These are phyloP conservation scores for Eucalyptus brandiana DNA, from an alignment of 345 rosid genomes.

Conservation along the genomic window DNA sequence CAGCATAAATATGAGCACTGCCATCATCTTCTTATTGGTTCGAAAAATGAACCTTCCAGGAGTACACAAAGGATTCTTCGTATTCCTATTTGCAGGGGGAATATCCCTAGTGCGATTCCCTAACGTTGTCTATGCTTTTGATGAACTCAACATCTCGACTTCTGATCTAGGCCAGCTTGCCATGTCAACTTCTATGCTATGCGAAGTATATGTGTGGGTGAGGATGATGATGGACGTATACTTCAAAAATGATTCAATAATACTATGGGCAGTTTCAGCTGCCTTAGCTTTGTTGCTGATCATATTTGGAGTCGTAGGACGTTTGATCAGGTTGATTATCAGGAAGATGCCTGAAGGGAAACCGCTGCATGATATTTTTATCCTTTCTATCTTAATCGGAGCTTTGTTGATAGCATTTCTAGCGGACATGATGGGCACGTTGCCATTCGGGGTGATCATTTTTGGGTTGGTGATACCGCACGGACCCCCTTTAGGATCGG, in stretches of 20 bases:
- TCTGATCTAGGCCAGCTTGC: conserved; percentile 14
- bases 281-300: background rate
- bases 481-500: background rate
- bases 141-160: conserved; percentile 14
- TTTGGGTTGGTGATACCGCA: background rate
- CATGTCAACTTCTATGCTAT: background rate
- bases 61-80: background rate
- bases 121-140: background rate
- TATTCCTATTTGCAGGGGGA: background rate
- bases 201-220: background rate
- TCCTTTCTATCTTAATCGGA: background rate
- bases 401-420: background rate
- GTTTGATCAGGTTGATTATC: background rate
- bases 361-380: background rate
- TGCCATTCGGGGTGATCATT: background rate
- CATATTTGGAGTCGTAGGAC: background rate
- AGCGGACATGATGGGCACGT: background rate
- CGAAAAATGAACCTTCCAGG: background rate
- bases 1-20: background rate
- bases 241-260: background rate
- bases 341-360: background rate
- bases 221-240: background rate
- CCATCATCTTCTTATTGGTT: background rate
- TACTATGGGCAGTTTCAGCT: background rate
- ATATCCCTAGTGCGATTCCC: background rate